Percentiles rank a stretch among this genome's conserved stretches.
These are phyloP conservation scores for Herpetospermum pedunculosum DNA, from an alignment of 306 rosid genomes.

Conservation along the genomic window DNA sequence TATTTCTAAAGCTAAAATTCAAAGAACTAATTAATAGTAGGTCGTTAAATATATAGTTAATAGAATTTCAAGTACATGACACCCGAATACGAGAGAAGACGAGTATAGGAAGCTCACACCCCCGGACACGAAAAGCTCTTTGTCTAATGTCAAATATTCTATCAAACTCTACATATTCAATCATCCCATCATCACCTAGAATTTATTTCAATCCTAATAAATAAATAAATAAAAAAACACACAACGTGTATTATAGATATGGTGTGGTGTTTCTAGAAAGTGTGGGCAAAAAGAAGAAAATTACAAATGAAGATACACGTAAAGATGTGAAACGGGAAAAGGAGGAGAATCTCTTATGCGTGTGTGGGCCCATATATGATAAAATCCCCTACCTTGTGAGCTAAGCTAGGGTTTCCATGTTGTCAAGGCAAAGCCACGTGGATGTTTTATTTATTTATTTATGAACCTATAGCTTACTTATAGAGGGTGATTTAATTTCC, in stretches of 20 bases:
- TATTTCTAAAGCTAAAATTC: too few relatives aligned
- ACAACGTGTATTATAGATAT: not conserved
- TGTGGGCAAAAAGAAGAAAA: not conserved
- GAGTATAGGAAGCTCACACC: too few relatives aligned
- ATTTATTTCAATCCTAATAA: too few relatives aligned
- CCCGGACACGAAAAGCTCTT: too few relatives aligned
- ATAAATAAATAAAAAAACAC: too few relatives aligned
- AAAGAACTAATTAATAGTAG: too few relatives aligned
- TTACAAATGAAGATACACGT: not conserved
- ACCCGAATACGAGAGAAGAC: too few relatives aligned
- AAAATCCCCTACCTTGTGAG: not conserved
- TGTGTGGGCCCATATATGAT: not conserved
- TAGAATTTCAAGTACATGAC: too few relatives aligned
- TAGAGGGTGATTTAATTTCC: not conserved
- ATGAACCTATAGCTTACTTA: not conserved
- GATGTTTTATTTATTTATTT: not conserved
- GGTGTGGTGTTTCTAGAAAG: not conserved
- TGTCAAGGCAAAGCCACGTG: not conserved
- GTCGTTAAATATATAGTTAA: too few relatives aligned
- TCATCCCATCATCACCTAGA: too few relatives aligned
- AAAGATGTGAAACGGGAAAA: not conserved
- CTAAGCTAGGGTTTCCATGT: not conserved
- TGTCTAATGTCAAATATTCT: too few relatives aligned
- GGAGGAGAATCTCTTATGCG: not conserved
- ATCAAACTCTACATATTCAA: too few relatives aligned